Conservation (phyloP, 73 alveolate genomes). For the Stentor roeselii region DNA sequence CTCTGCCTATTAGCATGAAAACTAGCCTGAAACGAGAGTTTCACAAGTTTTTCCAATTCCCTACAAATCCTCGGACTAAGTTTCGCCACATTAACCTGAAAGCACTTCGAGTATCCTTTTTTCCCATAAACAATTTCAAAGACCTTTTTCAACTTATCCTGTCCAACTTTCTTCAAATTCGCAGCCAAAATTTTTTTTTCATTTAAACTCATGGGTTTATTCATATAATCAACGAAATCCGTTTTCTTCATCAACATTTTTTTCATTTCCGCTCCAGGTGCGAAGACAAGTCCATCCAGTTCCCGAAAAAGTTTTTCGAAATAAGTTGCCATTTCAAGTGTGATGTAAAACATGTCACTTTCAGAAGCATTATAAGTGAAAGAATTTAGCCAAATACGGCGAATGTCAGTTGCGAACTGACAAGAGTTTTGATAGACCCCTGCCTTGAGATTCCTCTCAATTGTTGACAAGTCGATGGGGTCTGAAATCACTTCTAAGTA, state of each 20-base stretch:
- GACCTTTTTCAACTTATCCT: background rate
- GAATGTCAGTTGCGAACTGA: conserved; percentile 37
- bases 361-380: conserved; percentile 34
- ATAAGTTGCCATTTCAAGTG: conserved; percentile 42
- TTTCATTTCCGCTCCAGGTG: conserved; percentile 20
- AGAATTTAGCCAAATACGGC: conserved; percentile 40
- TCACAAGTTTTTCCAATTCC: conserved; percentile 17
- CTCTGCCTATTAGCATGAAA: conserved; percentile 21
- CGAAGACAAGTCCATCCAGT: background rate
- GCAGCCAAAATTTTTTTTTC: conserved; percentile 21
- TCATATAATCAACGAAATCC: conserved; percentile 1
- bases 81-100: background rate
- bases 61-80: background rate
- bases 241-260: conserved; percentile 14
- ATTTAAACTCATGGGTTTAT: conserved; percentile 9
- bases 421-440: conserved; percentile 27
- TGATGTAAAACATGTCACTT: conserved; percentile 28
- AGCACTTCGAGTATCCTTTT: background rate
- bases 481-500: conserved; percentile 68
- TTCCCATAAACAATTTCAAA: background rate
- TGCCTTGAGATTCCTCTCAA: conserved; percentile 59
- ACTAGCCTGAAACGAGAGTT: conserved; percentile 2
- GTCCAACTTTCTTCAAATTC: background rate
- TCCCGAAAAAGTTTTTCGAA: conserved; percentile 29
- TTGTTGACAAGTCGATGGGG: conserved; percentile 78